Evolutionary conservation across 371 early-diverging fungal genomes (phyloP).

Genomic region (Cokeromyces recurvatus): DNA sequence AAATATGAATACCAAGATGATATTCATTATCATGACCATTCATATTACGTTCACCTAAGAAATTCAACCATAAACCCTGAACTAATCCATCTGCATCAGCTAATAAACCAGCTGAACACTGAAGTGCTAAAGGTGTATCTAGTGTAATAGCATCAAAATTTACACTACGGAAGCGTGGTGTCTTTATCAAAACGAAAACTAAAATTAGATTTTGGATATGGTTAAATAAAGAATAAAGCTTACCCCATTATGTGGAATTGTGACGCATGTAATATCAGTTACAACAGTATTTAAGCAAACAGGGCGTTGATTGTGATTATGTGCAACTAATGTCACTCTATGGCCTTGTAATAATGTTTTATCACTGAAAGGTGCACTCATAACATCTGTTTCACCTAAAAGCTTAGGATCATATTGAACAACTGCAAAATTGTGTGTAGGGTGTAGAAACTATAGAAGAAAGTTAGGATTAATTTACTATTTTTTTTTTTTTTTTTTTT

Average conservation of each 20-base stretch:
- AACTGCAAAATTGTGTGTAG: constrained; percentile 77
- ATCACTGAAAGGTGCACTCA: constrained; percentile 59
- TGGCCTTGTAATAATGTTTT: constrained; percentile 59
- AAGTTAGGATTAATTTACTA: too few relatives aligned
- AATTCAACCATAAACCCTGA: constrained; percentile 83
- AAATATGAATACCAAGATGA: constrained; percentile 68
- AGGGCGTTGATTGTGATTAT: constrained; percentile 78
- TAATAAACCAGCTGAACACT: constrained; percentile 83
- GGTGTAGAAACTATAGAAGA: constrained; percentile 63
- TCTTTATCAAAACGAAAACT: constrained; percentile 42
- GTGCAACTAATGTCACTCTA: constrained; percentile 63
- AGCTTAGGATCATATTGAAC: constrained; percentile 72
- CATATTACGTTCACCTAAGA: constrained; percentile 70
- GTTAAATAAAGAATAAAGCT: constrained; percentile 1
- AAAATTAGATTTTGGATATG: neutral
- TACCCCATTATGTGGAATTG: constrained; percentile 72
- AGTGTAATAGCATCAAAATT: constrained; percentile 84
- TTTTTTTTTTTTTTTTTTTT: too few relatives aligned
- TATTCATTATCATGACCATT: constrained; percentile 74
- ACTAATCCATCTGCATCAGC: constrained; percentile 71
- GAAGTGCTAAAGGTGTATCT: constrained; percentile 80
- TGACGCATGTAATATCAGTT: constrained; percentile 74
- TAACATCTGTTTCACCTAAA: constrained; percentile 68
- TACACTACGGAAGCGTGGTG: constrained; percentile 78
- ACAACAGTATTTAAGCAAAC: constrained; percentile 70